Evolutionary conservation across 805 yeast genomes (phyloP).

Genomic region (Nakazawaea laoshanensis): DNA sequence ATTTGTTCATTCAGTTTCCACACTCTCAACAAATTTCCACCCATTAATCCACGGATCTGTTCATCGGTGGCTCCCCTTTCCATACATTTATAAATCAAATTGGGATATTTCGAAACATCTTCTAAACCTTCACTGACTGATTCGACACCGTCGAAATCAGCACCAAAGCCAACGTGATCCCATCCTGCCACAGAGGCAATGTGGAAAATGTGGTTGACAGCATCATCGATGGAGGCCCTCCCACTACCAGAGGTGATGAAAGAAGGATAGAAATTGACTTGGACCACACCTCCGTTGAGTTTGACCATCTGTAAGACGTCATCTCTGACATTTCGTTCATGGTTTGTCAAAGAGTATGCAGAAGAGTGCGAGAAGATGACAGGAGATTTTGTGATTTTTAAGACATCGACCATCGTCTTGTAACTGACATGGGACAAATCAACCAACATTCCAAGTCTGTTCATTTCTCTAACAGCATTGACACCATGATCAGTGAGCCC

Average conservation of each 20-base stretch:
- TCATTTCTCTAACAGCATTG: constrained; percentile 34
- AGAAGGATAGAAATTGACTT: constrained; percentile 31
- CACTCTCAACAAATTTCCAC: constrained; percentile 28
- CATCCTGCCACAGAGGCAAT: constrained; percentile 32
- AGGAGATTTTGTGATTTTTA: constrained; percentile 28
- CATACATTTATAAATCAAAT: constrained; percentile 22
- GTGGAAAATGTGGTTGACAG: constrained; percentile 31
- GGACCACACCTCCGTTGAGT: constrained; percentile 32
- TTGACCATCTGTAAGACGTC: constrained; percentile 27
- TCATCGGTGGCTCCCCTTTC: constrained; percentile 28
- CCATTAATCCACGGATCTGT: constrained; percentile 27
- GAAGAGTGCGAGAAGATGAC: constrained; percentile 37
- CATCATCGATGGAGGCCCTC: constrained; percentile 30
- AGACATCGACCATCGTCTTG: constrained; percentile 35
- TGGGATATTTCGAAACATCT: constrained; percentile 39
- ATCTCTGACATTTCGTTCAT: constrained; percentile 33
- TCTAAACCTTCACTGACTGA: constrained; percentile 33
- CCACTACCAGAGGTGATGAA: constrained; percentile 19
- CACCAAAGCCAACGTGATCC: constrained; percentile 38
- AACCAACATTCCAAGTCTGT: constrained; percentile 39
- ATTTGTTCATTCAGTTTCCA: constrained; percentile 27
- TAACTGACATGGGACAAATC: constrained; percentile 40
- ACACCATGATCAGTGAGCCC: constrained; percentile 34
- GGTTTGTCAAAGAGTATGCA: constrained; percentile 24
- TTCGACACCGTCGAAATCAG: constrained; percentile 42